Conservation (phyloP, 257 asterid genomes). For the Leonotis leonurus region DNA sequence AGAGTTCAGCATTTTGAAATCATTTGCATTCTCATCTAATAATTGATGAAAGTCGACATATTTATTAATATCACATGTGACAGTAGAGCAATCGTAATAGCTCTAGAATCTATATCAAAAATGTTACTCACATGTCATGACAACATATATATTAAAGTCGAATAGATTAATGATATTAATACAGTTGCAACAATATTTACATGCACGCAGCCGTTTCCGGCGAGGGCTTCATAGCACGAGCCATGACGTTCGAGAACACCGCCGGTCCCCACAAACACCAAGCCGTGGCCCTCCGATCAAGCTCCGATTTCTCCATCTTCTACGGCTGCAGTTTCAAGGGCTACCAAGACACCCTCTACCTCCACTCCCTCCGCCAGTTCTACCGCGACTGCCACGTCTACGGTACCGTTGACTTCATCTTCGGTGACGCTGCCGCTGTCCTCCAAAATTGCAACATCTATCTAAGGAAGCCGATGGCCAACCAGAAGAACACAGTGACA, state of each 20-base stretch:
- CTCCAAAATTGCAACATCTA: slow-evolving; percentile 45
- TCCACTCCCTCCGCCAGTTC: slow-evolving; percentile 45
- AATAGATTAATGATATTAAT: too few relatives aligned
- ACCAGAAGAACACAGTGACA: slow-evolving; percentile 43
- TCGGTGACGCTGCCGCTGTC: slow-evolving; percentile 49
- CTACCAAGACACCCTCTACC: slow-evolving; percentile 60
- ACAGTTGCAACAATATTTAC: neutral
- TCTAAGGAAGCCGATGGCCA: slow-evolving; percentile 26
- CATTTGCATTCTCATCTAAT: too few relatives aligned
- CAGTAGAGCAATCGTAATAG: too few relatives aligned
- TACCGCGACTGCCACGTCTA: slow-evolving; percentile 46
- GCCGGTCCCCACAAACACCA: slow-evolving; percentile 61
- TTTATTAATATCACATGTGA: too few relatives aligned
- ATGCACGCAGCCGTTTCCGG: slow-evolving; percentile 41
- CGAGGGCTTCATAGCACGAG: slow-evolving; percentile 46
- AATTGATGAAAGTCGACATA: too few relatives aligned
- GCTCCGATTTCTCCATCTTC: slow-evolving; percentile 49
- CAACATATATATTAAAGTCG: too few relatives aligned
- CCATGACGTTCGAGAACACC: slow-evolving; percentile 57
- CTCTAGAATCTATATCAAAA: too few relatives aligned
- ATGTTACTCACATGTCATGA: too few relatives aligned
- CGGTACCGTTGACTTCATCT: slow-evolving; percentile 60
- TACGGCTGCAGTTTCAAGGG: slow-evolving; percentile 56
- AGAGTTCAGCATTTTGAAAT: too few relatives aligned
- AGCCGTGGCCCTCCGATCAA: slow-evolving; percentile 58